Percentiles rank a stretch among this genome's conserved stretches.
phyloP scores from a whole-genome alignment of 352 stramenopile genomes.

The Globisporangium nodosum region DNA sequence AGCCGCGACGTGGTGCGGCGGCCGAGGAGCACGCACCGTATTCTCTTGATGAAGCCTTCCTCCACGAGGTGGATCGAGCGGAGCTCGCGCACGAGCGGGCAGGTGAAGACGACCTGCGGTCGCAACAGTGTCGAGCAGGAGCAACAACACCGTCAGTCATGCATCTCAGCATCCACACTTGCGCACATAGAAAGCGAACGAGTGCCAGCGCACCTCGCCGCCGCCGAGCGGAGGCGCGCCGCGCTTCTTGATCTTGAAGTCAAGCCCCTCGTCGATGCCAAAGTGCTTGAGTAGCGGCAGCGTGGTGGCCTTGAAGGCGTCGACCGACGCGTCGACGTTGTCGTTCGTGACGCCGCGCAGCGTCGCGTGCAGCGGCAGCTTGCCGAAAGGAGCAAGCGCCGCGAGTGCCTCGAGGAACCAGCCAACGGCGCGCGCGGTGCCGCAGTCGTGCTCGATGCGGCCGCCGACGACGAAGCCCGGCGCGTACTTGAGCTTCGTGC shows the following conservation, averaged over 20 bases:
- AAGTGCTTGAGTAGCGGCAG: constrained; percentile 95
- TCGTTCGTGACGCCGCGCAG: constrained; percentile 96
- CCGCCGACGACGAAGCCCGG: constrained; percentile 96
- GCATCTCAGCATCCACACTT: constrained; percentile 15
- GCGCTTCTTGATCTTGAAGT: constrained; percentile 88
- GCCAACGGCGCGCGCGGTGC: constrained; percentile 86
- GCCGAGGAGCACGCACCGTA: constrained; percentile 56
- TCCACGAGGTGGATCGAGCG: constrained; percentile 94
- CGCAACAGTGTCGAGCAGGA: constrained; percentile 27
- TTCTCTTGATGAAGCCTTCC: constrained; percentile 97
- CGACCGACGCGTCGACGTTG: constrained; percentile 87
- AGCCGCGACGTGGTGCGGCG: no score
- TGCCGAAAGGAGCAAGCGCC: constrained; percentile 96
- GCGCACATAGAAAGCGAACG: neutral
- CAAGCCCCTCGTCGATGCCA: constrained; percentile 90
- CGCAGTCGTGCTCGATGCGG: constrained; percentile 94
- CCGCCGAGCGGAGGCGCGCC: constrained; percentile 83
- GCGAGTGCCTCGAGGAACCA: constrained; percentile 99
- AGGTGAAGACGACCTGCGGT: constrained; percentile 88
- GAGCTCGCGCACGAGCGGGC: constrained; percentile 93
- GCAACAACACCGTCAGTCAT: neutral
- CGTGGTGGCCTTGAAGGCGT: constrained; percentile 94
- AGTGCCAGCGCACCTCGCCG: constrained; percentile 31
- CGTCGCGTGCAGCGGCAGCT: constrained; percentile 92
- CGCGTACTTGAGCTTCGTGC: constrained; percentile 95